Conservation (phyloP, 169 alveolate genomes). For the Pseudocohnilembus persalinus region DNA sequence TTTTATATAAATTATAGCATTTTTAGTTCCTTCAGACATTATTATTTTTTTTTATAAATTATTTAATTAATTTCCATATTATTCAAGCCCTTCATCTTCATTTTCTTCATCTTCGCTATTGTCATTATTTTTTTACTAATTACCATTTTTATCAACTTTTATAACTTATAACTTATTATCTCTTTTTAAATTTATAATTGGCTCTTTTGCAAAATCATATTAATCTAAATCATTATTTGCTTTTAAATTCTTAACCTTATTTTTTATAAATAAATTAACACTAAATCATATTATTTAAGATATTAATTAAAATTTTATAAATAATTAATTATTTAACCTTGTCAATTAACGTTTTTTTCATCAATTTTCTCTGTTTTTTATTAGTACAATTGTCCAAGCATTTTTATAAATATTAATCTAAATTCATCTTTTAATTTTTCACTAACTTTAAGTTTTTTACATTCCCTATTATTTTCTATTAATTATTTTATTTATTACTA, state of each 20-base stretch:
- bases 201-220: neutral
- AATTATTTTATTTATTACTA: too few relatives aligned
- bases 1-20: neutral
- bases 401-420: neutral
- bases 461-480: too few relatives aligned
- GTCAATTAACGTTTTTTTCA: neutral
- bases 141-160: too few relatives aligned
- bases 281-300: too few relatives aligned
- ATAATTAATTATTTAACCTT: neutral
- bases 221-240: too few relatives aligned
- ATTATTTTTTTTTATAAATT: too few relatives aligned
- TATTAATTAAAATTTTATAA: too few relatives aligned
- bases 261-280: too few relatives aligned
- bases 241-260: neutral
- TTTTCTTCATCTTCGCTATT: neutral
- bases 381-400: neutral
- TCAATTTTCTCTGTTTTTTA: neutral
- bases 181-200: neutral
- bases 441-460: too few relatives aligned
- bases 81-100: neutral
- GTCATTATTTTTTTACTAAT: neutral
- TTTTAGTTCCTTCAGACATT: neutral
- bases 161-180: neutral
- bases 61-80: too few relatives aligned
- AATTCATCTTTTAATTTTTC: too few relatives aligned